Percentiles rank a stretch among this genome's conserved stretches.
phyloP scores from a whole-genome alignment of 2,329 filamentous ascomycete genomes.

The Phaeophleospora eucalypticola region DNA sequence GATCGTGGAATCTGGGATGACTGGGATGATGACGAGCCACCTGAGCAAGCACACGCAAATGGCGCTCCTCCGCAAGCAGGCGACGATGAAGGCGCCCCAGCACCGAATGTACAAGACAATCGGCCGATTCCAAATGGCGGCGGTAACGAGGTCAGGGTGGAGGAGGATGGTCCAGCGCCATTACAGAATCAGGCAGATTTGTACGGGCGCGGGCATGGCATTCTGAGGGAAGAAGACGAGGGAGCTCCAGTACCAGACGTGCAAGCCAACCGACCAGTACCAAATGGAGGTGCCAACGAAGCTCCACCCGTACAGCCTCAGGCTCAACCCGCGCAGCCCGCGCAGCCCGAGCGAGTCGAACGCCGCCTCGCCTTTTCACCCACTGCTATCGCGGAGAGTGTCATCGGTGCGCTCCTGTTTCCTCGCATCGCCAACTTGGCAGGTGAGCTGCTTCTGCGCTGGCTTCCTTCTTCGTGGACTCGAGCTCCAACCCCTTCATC shows the following conservation, averaged over 20 bases:
- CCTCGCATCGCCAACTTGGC: constrained; percentile 74
- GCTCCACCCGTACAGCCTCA: constrained; percentile 5
- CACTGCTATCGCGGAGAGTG: constrained; percentile 53
- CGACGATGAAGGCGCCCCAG: constrained; percentile 38
- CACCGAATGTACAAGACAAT: constrained; percentile 14
- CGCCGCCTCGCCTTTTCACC: constrained; percentile 49
- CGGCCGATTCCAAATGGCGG: constrained; percentile 6
- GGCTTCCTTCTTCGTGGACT: constrained; percentile 67
- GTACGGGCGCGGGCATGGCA: too few species aligned
- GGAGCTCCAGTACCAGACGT: constrained; percentile 15
- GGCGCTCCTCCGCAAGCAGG: background rate
- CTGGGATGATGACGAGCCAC: constrained; percentile 39
- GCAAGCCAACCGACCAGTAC: constrained; percentile 12
- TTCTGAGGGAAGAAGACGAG: constrained; percentile 49
- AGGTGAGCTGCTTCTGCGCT: constrained; percentile 63
- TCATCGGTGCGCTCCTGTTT: constrained; percentile 70
- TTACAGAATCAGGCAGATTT: too few species aligned
- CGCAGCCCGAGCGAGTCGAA: constrained; percentile 30
- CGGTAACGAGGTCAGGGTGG: constrained; percentile 7
- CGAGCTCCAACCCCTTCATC: constrained; percentile 33
- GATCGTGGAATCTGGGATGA: constrained; percentile 40
- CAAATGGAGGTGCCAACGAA: constrained; percentile 7
- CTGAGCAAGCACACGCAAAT: constrained; percentile 30
- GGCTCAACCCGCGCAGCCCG: constrained; percentile 12
- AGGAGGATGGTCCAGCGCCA: too few species aligned